A percentile compares a stretch with the other conserved stretches of the same genome.
phyloP scores from a whole-genome alignment of 208 protist genomes.

The Vickermania ingenoplastis region DNA sequence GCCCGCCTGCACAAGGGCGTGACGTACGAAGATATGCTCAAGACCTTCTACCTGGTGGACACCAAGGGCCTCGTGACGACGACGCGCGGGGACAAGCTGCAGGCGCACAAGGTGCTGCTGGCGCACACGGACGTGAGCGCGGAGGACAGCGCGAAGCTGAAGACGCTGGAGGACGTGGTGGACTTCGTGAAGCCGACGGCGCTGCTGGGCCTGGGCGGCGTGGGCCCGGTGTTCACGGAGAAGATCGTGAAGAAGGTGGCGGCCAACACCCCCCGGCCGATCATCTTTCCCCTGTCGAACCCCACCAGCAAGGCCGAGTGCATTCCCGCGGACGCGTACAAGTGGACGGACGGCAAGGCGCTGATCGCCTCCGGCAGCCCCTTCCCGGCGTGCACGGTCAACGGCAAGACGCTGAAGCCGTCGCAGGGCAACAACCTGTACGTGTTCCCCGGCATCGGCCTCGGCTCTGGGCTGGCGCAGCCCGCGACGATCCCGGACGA shows the following conservation, averaged over 20 bases:
- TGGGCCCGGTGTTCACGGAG: constrained; percentile 91
- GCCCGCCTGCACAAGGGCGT: constrained; percentile 32
- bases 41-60: constrained; percentile 90
- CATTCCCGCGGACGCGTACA: constrained; percentile 89
- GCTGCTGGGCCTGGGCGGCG: constrained; percentile 91
- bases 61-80: constrained; percentile 85
- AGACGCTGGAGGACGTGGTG: constrained; percentile 54
- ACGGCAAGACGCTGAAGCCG: constrained; percentile 72
- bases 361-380: constrained; percentile 95
- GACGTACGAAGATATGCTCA: constrained; percentile 65
- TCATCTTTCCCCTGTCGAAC: constrained; percentile 96
- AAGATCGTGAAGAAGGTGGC: constrained; percentile 81
- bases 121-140: constrained; percentile 74
- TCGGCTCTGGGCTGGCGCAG: constrained; percentile 68
- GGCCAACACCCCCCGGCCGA: constrained; percentile 72
- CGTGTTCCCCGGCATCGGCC: constrained; percentile 93
- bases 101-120: constrained; percentile 80
- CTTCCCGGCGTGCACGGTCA: constrained; percentile 81
- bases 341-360: constrained; percentile 85
- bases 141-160: constrained; percentile 47
- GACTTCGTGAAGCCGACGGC: constrained; percentile 91
- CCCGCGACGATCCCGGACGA: constrained; percentile 80
- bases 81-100: constrained; percentile 74
- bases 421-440: constrained; percentile 97
- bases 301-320: constrained; percentile 83